Evolutionary conservation across 2,329 filamentous ascomycete species (phyloP).

Genomic region (Zopfia rhizophila): DNA sequence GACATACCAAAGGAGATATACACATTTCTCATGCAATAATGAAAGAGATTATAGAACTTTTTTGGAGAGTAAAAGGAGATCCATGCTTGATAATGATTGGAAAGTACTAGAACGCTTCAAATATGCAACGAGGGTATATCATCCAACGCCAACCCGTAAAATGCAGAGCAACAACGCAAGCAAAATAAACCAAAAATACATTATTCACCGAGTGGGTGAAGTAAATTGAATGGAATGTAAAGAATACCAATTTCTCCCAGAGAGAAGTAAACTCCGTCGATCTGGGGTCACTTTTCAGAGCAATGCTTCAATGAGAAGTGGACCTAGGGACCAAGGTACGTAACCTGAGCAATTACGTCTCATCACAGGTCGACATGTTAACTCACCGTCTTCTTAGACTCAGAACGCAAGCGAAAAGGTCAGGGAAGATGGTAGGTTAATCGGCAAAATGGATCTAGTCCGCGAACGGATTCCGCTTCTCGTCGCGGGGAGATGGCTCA

Average conservation of each 20-base stretch:
- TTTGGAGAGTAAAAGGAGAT: slow-evolving; percentile 15
- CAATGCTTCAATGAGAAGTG: slow-evolving; percentile 43
- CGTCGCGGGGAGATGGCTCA: slow-evolving; percentile 36
- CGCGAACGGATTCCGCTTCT: slow-evolving; percentile 52
- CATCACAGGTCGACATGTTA: slow-evolving; percentile 45
- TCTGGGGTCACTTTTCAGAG: slow-evolving; percentile 50
- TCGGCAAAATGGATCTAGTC: slow-evolving; percentile 51
- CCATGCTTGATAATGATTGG: slow-evolving; percentile 24
- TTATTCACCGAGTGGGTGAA: slow-evolving; percentile 23
- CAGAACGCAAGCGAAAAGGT: slow-evolving; percentile 59
- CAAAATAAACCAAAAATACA: slow-evolving; percentile 49
- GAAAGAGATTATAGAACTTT: slow-evolving; percentile 22
- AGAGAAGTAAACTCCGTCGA: slow-evolving; percentile 52
- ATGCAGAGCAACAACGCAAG: slow-evolving; percentile 51
- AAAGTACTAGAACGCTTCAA: slow-evolving; percentile 33
- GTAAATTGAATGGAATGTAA: slow-evolving; percentile 36
- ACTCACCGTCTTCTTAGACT: slow-evolving; percentile 47
- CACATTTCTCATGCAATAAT: slow-evolving; percentile 37
- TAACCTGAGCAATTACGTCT: slow-evolving; percentile 57
- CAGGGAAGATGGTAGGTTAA: slow-evolving; percentile 51
- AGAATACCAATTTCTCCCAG: slow-evolving; percentile 51
- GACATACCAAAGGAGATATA: slow-evolving; percentile 53
- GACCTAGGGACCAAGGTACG: slow-evolving; percentile 52
- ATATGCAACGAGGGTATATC: slow-evolving; percentile 48
- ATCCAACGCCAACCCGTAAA: slow-evolving; percentile 43